phyloP scores from a whole-genome alignment of 169 alveolate species.

The Amoebophrya sp. region DNA sequence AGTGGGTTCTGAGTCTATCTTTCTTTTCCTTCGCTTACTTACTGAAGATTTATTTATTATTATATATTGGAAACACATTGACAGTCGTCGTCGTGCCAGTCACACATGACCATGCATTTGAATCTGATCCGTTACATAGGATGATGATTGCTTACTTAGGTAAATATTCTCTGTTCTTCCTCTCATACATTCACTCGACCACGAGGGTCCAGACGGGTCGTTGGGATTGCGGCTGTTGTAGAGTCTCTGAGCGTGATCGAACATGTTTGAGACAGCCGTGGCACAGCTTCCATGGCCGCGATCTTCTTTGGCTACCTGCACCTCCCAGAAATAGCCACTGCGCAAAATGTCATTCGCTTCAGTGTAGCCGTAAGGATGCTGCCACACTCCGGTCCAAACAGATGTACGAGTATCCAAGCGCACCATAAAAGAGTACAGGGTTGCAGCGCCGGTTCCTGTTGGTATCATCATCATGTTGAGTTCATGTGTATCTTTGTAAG shows the following conservation, averaged over 20 bases:
- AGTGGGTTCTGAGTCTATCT: too few relatives aligned
- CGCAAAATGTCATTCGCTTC: not conserved
- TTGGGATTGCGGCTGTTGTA: not conserved
- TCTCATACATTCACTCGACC: too few relatives aligned
- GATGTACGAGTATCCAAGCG: not conserved
- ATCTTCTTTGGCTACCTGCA: not conserved
- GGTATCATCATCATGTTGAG: not conserved
- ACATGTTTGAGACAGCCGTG: not conserved
- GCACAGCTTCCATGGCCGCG: slow-evolving; percentile 9
- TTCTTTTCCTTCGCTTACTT: too few relatives aligned
- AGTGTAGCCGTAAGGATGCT: not conserved
- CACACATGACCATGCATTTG: too few relatives aligned
- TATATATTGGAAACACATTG: too few relatives aligned
- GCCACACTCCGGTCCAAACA: slow-evolving; percentile 7
- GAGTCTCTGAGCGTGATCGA: not conserved
- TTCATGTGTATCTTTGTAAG: not conserved
- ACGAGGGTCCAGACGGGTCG: too few relatives aligned
- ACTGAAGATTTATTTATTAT: too few relatives aligned
- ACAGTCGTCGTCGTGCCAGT: too few relatives aligned
- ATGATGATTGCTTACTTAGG: too few relatives aligned
- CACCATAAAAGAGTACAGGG: not conserved
- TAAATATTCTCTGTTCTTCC: too few relatives aligned
- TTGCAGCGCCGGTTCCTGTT: too few relatives aligned
- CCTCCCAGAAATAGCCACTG: slow-evolving; percentile 6
- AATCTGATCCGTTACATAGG: too few relatives aligned